Percentiles rank a stretch among this genome's conserved stretches.
These are phyloP conservation scores for Aspergillus biplanus DNA, from an alignment of 495 filamentous ascomycete species.

Conservation along the genomic window DNA sequence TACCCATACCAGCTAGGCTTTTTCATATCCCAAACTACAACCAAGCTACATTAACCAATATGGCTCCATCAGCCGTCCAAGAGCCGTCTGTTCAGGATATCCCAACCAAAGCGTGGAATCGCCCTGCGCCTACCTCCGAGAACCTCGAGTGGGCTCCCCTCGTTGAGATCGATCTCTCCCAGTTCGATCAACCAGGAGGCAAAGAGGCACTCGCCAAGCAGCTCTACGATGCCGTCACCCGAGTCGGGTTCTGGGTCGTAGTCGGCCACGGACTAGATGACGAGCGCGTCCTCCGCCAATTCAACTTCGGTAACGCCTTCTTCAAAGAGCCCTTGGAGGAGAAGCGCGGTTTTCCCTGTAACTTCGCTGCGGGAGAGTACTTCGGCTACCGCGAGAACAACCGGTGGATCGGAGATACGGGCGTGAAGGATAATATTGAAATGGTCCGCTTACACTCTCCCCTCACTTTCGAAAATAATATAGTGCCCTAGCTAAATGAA, in stretches of 20 bases:
- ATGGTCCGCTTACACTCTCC: slow-evolving; percentile 33
- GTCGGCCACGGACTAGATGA: slow-evolving; percentile 39
- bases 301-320: slow-evolving; percentile 43
- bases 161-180: slow-evolving; percentile 56
- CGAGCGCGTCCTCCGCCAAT: slow-evolving; percentile 42
- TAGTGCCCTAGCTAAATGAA: not conserved
- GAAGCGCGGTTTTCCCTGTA: slow-evolving; percentile 41
- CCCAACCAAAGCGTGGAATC: slow-evolving; percentile 41
- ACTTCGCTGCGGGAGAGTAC: slow-evolving; percentile 49
- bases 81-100: slow-evolving; percentile 15
- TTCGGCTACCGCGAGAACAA: slow-evolving; percentile 50
- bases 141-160: slow-evolving; percentile 55
- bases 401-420: slow-evolving; percentile 48
- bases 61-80: slow-evolving; percentile 41
- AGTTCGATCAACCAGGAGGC: slow-evolving; percentile 52
- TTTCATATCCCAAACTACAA: too few species aligned
- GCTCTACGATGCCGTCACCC: slow-evolving; percentile 55
- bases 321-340: slow-evolving; percentile 41
- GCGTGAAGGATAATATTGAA: slow-evolving; percentile 49
- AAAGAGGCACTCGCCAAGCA: slow-evolving; percentile 57
- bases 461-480: not conserved
- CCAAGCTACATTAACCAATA: slow-evolving; percentile 5
- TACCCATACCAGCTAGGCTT: too few species aligned
- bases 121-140: slow-evolving; percentile 37
- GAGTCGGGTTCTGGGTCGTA: slow-evolving; percentile 47